phyloP scores from a whole-genome alignment of 768 basidiomycete genomes.

The Favolaschia claudopus region DNA sequence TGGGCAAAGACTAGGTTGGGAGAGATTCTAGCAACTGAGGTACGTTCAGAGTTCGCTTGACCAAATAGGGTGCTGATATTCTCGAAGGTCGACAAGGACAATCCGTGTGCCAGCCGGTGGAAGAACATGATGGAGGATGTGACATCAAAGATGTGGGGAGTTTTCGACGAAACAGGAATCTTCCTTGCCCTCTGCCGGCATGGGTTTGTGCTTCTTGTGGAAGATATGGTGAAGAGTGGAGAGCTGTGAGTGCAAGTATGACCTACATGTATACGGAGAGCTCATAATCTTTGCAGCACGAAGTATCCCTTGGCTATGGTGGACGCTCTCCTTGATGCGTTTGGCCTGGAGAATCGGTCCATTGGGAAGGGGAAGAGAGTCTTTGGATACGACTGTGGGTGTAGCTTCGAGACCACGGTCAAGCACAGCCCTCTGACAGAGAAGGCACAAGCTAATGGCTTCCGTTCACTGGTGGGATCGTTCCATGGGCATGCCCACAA shows the following conservation, averaged over 20 bases:
- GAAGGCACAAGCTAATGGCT: neutral
- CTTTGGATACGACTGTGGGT: constrained; percentile 21
- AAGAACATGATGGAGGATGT: constrained; percentile 32
- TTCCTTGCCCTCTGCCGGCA: constrained; percentile 46
- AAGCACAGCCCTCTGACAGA: constrained; percentile 6
- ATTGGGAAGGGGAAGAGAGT: too few relatives aligned
- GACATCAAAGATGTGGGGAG: constrained; percentile 37
- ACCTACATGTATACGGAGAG: constrained; percentile 1
- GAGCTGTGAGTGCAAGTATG: constrained; percentile 41
- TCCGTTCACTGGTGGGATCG: constrained; percentile 2
- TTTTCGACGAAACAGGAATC: constrained; percentile 47
- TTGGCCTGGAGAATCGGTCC: too few relatives aligned
- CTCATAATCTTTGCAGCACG: constrained; percentile 9
- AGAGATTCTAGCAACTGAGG: too few relatives aligned
- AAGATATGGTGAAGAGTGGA: constrained; percentile 44
- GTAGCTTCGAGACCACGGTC: constrained; percentile 16
- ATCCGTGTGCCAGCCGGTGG: constrained; percentile 20
- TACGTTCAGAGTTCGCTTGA: neutral
- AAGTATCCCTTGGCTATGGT: constrained; percentile 12
- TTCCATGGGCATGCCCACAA: constrained; percentile 20
- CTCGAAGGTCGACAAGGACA: constrained; percentile 43
- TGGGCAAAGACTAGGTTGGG: constrained; percentile 1
- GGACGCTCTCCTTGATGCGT: neutral
- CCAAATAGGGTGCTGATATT: constrained; percentile 15
- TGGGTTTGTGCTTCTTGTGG: constrained; percentile 38